A percentile compares a stretch with the other conserved stretches of the same genome.
phyloP scores from a whole-genome alignment of 257 asterid genomes.

The Galeopsis tetrahit region DNA sequence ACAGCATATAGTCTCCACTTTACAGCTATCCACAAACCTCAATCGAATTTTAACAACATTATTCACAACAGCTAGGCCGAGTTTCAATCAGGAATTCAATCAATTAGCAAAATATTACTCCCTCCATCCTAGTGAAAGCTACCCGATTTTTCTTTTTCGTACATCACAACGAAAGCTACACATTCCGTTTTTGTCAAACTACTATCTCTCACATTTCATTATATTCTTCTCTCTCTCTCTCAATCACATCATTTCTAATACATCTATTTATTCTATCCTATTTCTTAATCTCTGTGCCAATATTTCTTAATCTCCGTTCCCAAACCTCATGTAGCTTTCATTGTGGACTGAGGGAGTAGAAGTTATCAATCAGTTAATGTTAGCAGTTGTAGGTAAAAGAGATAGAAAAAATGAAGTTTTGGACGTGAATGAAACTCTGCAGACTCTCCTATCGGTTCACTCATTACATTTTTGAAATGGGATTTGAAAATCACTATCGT shows the following conservation, averaged over 20 bases:
- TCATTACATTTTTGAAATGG: background rate
- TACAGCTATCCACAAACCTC: background rate
- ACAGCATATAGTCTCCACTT: background rate
- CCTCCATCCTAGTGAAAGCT: no score
- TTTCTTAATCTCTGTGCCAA: no score
- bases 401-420: no score
- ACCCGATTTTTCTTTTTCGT: no score
- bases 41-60: background rate
- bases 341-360: background rate
- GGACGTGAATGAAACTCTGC: background rate
- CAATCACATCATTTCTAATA: no score
- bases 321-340: no score
- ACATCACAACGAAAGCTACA: no score
- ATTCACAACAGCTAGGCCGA: background rate
- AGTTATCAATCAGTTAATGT: background rate
- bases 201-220: no score
- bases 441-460: background rate
- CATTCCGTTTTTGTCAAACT: no score
- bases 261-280: no score
- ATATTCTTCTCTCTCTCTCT: no score
- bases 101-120: background rate
- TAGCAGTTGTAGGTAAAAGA: background rate
- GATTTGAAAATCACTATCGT: background rate
- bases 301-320: no score
- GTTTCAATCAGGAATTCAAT: background rate